phyloP scores from a whole-genome alignment of 2,329 filamentous ascomycete species.

The Tolypocladium amazonense region DNA sequence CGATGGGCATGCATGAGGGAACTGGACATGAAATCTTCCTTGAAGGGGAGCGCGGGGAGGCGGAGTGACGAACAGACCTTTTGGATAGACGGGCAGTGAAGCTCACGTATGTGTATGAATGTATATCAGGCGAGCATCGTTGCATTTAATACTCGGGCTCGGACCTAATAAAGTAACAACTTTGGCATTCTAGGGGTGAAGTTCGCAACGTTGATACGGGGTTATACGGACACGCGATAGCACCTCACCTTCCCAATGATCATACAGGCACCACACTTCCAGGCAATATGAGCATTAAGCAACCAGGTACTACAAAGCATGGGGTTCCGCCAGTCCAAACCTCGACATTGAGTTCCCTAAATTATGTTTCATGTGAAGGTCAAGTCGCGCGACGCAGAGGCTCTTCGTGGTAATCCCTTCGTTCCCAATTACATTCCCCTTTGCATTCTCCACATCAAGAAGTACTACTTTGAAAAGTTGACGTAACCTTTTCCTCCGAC shows the following conservation, averaged over 20 bases:
- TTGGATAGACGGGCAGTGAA: not conserved
- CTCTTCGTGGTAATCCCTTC: no score
- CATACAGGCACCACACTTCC: not conserved
- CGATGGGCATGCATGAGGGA: constrained; percentile 47
- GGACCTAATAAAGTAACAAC: no score
- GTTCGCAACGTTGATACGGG: no score
- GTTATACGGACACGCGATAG: not conserved
- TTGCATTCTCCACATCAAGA: not conserved
- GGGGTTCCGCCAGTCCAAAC: not conserved
- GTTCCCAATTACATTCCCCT: no score
- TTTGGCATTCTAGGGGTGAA: no score
- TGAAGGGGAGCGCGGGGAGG: constrained; percentile 35
- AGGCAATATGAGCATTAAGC: not conserved
- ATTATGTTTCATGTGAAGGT: not conserved
- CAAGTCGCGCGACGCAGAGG: not conserved
- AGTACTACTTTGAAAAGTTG: not conserved
- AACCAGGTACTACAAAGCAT: no score
- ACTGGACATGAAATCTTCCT: constrained; percentile 56
- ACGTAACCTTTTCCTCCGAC: not conserved
- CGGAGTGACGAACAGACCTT: not conserved
- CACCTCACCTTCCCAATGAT: not conserved
- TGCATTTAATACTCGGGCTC: not conserved
- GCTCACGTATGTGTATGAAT: not conserved
- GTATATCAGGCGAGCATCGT: not conserved
- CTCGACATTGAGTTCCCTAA: not conserved